Conservation (phyloP, 176 grass and related monocot genomes). For the Pharus latifolius region DNA sequence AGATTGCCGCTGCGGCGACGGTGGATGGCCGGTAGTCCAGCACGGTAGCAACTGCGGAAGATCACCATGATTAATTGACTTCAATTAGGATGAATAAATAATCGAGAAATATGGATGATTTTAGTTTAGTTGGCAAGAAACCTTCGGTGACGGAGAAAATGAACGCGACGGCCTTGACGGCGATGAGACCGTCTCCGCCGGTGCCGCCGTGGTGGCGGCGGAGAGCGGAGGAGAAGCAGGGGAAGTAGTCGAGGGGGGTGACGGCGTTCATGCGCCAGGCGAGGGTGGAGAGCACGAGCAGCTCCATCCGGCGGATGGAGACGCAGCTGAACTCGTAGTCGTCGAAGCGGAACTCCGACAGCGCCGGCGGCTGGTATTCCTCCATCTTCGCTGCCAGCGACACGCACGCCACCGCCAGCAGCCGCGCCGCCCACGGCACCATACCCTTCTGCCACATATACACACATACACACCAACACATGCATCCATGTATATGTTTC, state of each 20-base stretch:
- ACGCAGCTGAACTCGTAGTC: conserved; percentile 38
- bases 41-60: conserved; percentile 33
- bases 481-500: background rate
- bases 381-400: conserved; percentile 95
- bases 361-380: conserved; percentile 46
- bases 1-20: conserved; percentile 40
- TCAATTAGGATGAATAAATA: background rate
- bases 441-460: conserved; percentile 23
- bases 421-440: conserved; percentile 56
- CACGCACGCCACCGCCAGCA: conserved; percentile 65
- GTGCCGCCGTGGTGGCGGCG: background rate
- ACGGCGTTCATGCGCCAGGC: conserved; percentile 65
- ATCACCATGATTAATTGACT: background rate
- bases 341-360: conserved; percentile 39
- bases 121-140: background rate
- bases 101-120: too few relatives aligned
- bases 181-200: background rate
- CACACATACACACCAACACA: background rate
- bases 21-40: conserved; percentile 44
- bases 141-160: conserved; percentile 32
- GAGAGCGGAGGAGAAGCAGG: conserved; percentile 37
- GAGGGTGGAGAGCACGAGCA: conserved; percentile 74
- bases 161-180: conserved; percentile 13
- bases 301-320: conserved; percentile 62
- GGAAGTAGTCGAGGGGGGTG: conserved; percentile 74